Evolutionary conservation across 2,329 filamentous ascomycete species (phyloP).

Genomic region (Fusarium musae): DNA sequence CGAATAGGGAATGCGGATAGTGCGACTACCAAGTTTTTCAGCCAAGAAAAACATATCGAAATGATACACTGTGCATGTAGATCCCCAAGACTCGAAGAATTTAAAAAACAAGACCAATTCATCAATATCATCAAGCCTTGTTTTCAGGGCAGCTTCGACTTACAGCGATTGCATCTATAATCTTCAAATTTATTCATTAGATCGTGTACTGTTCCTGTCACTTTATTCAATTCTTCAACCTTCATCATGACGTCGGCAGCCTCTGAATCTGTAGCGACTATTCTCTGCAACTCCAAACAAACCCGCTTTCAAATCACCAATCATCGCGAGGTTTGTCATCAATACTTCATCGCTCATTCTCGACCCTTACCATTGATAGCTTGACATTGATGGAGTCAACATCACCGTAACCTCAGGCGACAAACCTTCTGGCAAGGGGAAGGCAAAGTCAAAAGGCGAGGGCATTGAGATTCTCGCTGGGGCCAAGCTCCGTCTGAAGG

Average conservation of each 20-base stretch:
- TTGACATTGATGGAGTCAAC: conserved; percentile 78
- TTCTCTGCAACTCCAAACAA: conserved; percentile 73
- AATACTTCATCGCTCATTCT: background rate
- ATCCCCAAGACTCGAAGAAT: background rate
- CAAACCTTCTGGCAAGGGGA: conserved; percentile 61
- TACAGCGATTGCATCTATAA: background rate
- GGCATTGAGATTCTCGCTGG: conserved; percentile 76
- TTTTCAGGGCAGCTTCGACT: conserved; percentile 1
- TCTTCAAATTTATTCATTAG: too few species aligned
- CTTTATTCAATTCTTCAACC: background rate
- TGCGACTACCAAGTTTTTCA: background rate
- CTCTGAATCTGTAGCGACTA: conserved; percentile 62
- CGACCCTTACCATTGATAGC: conserved; percentile 51
- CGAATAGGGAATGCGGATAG: background rate
- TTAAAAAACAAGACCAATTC: background rate
- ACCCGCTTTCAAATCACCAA: conserved; percentile 70
- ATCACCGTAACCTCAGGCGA: conserved; percentile 69
- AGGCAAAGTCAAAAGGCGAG: conserved; percentile 56
- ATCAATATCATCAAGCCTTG: background rate
- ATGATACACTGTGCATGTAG: background rate
- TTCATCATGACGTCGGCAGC: conserved; percentile 59
- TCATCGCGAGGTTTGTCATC: conserved; percentile 63
- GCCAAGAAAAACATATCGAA: background rate
- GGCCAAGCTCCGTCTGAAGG: conserved; percentile 77
- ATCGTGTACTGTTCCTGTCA: background rate